phyloP scores from a whole-genome alignment of 768 basidiomycete species.

The Leccinum boreale region DNA sequence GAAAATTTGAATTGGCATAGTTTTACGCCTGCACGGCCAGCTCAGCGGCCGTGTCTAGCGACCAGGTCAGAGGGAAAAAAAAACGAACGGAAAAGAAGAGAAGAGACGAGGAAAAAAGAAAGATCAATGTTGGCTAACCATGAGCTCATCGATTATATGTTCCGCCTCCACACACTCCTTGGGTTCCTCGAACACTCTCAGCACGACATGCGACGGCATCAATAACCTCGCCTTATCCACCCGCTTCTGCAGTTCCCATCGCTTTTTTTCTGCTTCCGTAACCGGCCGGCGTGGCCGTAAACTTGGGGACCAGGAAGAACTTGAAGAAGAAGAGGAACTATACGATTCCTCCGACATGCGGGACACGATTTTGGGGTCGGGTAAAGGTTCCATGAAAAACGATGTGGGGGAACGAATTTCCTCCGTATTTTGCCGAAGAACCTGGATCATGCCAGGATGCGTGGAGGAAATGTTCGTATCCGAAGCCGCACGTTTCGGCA shows the following conservation, averaged over 20 bases:
- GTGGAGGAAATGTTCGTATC: conserved; percentile 15
- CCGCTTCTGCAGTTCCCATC: conserved; percentile 57
- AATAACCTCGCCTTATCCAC: conserved; percentile 59
- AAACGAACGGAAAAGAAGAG: neutral
- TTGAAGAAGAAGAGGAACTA: conserved; percentile 18
- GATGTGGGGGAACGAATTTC: conserved; percentile 13
- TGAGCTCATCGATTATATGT: conserved; percentile 34
- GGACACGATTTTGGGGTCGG: conserved; percentile 9
- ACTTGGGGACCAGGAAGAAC: conserved; percentile 22
- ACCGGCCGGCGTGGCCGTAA: conserved; percentile 18
- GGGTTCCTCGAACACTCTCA: conserved; percentile 69
- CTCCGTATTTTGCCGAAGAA: conserved; percentile 13
- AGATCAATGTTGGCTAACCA: neutral
- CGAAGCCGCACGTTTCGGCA: conserved; percentile 18
- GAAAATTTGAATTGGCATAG: neutral
- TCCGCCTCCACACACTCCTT: conserved; percentile 65
- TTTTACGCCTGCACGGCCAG: neutral
- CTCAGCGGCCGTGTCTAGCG: neutral
- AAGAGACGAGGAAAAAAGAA: neutral
- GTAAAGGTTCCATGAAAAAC: conserved; percentile 7
- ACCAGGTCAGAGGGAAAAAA: neutral
- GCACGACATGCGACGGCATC: conserved; percentile 52
- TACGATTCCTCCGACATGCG: conserved; percentile 26
- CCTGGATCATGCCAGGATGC: conserved; percentile 6
- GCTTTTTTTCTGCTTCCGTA: conserved; percentile 54